Conservation (phyloP, 202 grass and related monocot genomes). For the Thinopyrum obtusiflorum region DNA sequence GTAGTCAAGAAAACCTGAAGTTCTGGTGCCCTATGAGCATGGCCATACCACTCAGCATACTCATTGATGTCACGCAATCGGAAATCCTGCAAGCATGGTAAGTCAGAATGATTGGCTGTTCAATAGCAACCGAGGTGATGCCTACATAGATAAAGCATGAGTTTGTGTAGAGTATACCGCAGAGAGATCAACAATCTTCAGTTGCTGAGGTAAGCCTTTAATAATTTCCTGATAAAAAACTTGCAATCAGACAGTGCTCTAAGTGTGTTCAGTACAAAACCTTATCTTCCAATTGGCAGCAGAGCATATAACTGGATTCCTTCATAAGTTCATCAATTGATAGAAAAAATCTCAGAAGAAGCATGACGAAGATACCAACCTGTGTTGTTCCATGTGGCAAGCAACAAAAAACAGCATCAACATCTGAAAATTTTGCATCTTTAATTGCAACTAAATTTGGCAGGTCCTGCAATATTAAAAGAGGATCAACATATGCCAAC, state of each 20-base stretch:
- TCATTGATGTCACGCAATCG: constrained; percentile 72
- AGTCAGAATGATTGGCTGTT: neutral
- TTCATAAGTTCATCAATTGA: constrained; percentile 8
- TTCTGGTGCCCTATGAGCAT: constrained; percentile 87
- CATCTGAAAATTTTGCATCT: constrained; percentile 81
- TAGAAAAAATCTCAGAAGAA: constrained; percentile 4
- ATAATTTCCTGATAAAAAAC: constrained; percentile 78
- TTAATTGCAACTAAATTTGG: constrained; percentile 87
- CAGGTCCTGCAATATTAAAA: constrained; percentile 63
- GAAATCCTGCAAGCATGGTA: constrained; percentile 64
- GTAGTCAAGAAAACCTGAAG: constrained; percentile 56
- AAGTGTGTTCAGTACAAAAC: neutral
- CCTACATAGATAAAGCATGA: neutral
- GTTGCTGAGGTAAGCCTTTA: constrained; percentile 61
- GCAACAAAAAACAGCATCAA: constrained; percentile 99
- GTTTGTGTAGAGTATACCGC: constrained; percentile 50
- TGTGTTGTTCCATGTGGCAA: constrained; percentile 98
- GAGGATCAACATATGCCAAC: constrained; percentile 5
- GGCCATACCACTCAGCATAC: constrained; percentile 93
- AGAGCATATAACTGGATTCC: neutral
- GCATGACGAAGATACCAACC: constrained; percentile 40
- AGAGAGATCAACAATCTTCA: constrained; percentile 97
- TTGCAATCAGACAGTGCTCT: neutral
- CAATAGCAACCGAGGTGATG: constrained; percentile 11
- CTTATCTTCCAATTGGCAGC: neutral